Evolutionary conservation across 495 filamentous ascomycete species (phyloP).

Genomic region (Tuber borchii): DNA sequence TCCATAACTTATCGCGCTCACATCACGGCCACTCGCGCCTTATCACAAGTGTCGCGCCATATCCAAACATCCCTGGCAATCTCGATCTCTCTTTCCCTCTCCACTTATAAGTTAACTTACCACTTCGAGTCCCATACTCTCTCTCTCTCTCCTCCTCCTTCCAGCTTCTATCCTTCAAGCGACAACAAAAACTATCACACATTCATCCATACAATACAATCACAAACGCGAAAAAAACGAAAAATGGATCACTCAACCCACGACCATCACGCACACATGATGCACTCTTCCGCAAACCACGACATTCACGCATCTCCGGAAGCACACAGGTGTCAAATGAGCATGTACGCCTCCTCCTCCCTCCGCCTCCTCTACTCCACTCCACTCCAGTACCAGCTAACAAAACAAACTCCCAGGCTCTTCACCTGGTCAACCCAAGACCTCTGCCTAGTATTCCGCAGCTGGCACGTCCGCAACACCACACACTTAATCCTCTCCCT

Average conservation of each 20-base stretch:
- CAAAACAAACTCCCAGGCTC: slow-evolving; percentile 73
- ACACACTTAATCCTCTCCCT: slow-evolving; percentile 71
- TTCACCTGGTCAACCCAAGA: slow-evolving; percentile 91
- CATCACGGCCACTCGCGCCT: background rate
- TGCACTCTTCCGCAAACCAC: slow-evolving; percentile 55
- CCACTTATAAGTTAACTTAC: background rate
- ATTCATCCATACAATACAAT: background rate
- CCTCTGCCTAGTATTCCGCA: slow-evolving; percentile 89
- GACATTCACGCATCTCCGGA: slow-evolving; percentile 46
- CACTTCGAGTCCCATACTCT: background rate
- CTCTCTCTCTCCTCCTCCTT: background rate
- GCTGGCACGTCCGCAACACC: slow-evolving; percentile 77
- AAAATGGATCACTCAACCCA: slow-evolving; percentile 46
- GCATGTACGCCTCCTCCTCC: slow-evolving; percentile 66
- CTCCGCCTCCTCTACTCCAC: background rate
- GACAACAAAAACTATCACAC: background rate
- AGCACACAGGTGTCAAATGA: slow-evolving; percentile 46
- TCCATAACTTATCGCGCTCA: background rate
- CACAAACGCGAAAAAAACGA: background rate
- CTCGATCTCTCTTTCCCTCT: background rate
- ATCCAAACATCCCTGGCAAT: background rate
- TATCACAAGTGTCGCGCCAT: background rate
- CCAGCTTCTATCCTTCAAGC: background rate
- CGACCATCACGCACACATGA: slow-evolving; percentile 49
- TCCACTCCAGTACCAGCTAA: slow-evolving; percentile 11